Evolutionary conservation across 2,329 filamentous ascomycete genomes (phyloP).

Genomic region (Ceratocystis ficicola): DNA sequence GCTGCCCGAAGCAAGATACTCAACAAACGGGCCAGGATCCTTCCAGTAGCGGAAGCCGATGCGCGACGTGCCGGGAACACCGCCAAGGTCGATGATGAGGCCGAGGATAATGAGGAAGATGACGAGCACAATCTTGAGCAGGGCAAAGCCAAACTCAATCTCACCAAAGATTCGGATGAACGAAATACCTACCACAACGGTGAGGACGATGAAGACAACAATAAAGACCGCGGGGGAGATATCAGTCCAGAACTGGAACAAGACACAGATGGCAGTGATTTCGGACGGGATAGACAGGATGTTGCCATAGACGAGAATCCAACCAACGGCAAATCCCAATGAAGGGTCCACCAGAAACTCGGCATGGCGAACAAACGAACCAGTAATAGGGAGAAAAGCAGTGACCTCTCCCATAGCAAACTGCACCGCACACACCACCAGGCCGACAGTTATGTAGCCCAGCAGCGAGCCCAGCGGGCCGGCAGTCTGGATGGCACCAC

Average conservation of each 20-base stretch:
- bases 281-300: conserved; percentile 45
- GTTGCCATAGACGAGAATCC: conserved; percentile 45
- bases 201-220: conserved; percentile 37
- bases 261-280: conserved; percentile 49
- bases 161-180: conserved; percentile 44
- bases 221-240: conserved; percentile 39
- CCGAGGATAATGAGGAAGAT: conserved; percentile 50
- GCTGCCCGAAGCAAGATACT: conserved; percentile 46
- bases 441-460: conserved; percentile 44
- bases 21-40: conserved; percentile 54
- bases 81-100: conserved; percentile 50
- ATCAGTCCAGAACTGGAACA: conserved; percentile 53
- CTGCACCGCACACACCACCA: conserved; percentile 46
- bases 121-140: conserved; percentile 48
- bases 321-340: conserved; percentile 43
- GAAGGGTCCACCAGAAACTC: conserved; percentile 51
- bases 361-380: conserved; percentile 48
- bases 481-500: conserved; percentile 40
- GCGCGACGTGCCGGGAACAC: conserved; percentile 44
- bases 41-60: conserved; percentile 60
- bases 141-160: conserved; percentile 42
- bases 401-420: conserved; percentile 49
- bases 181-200: conserved; percentile 35
- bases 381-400: conserved; percentile 49
- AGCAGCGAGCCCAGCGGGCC: conserved; percentile 39